Evolutionary conservation across 176 grass and related monocot genomes (phyloP), one percentile per base, ranked within the genome.

Genomic region (Oryza meridionalis): DNA sequence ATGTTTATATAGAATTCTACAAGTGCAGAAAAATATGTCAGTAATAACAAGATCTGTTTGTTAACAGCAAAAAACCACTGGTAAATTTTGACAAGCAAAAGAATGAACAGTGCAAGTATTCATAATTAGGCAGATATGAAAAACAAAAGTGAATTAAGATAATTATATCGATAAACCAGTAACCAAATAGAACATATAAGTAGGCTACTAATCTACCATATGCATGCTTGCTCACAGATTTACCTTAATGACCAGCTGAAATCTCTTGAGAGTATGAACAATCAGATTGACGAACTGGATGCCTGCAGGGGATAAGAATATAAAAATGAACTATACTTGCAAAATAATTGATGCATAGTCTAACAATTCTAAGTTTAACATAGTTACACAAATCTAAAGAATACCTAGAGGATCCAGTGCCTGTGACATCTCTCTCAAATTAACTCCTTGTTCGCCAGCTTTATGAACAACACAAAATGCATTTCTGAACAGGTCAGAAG

Each of bases 381-480:
- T 11, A 83, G 86, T 16, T 72, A 80, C 11, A 32, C 6, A 84
- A 84, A 70, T 77, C 17, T 72, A 84, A 72, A 47, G 58, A 67
- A 50, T 90, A 95, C 96, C 92, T 90, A 88, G 67, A 22, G 77
- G 64, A 65, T 76, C 55, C 21, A 93, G 72, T 33, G 80, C 89
- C 35, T 90, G 79, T 68, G 87, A 92, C 69, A 98, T 80, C 86
- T 95, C 89, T 73, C 58, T 73, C 73, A 90, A 77, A 77, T 44
- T 83, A 69, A 98, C 77, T 81, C 96, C 96, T 86, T 84, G 81
- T 86, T 92, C 93, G 63, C 96, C 91, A 91, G 91, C 73, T 87
- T 85, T 53, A 80, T 78, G 80, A 82, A 95, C 85, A 88, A 91
- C 27, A 85, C 82, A 87, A 81, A 90, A 92, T 69, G 92, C 89